Evolutionary conservation across 2,329 filamentous ascomycete species (phyloP), one percentile per base, ranked within the genome.

Genomic region (Fusarium torulosum): DNA sequence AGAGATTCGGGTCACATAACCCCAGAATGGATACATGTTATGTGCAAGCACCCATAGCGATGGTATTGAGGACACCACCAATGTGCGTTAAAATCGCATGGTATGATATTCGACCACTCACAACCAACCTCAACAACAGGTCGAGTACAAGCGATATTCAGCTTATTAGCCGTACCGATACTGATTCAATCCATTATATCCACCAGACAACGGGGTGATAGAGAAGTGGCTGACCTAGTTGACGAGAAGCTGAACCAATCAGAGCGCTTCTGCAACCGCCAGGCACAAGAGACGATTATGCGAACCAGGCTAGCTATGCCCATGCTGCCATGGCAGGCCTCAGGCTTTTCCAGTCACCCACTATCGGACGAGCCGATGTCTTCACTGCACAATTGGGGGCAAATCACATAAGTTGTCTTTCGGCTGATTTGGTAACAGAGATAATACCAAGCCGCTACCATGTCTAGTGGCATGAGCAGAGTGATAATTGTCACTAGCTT

Each of bases 301-400:
- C 31, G 42, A 51, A 44, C 50, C 13, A 35, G 44, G 29, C 49
- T 53, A 37, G 25, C 35, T 37, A 10, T 37, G 33, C 33, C 31
- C 53, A 47, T 59, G 43, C 50, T 44, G 31, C 17, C 35, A 45
- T 62, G 56, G 52, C 19, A 61, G 66, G 65, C 66, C 66, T 68
- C 66, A 57, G 27, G 37, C 43, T 50, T 29, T 37, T 44, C 38
- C 53, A 70, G 56, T 68, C 67, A 66, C 66, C 58, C 63, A 67
- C 53, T 63, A 72, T 71, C 59, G 68, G 60, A 70, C 38, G 63
- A 72, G 63, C 62, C 58, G 53, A 62, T 54, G 40, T 38, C 23
- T 58, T 71, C 25, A 59, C 67, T 69, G 45, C 45, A 59, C 53
- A 42, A 14, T 61, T 59, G 59, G 55, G 56, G 70, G 63, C 58